These are phyloP conservation scores for Zymoseptoria crescenta DNA, from an alignment of 2,329 filamentous ascomycete genomes.

Conservation along the genomic window DNA sequence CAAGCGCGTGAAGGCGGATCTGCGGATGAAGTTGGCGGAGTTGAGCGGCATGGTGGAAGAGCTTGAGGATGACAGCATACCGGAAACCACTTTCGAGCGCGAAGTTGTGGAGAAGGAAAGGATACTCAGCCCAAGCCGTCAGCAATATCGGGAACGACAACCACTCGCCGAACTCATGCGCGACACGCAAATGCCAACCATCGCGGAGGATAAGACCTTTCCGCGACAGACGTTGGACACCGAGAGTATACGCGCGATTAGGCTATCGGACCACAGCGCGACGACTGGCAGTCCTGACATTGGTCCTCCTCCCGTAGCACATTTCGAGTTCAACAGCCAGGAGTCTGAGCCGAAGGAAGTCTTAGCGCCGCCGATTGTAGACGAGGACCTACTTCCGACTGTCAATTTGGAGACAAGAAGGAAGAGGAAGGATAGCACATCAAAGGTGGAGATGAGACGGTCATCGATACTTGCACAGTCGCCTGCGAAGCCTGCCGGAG, in stretches of 20 bases:
- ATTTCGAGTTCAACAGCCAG: conserved; percentile 41
- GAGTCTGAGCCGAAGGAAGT: background rate
- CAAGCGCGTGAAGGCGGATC: conserved; percentile 58
- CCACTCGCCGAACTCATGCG: background rate
- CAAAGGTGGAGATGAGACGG: conserved; percentile 35
- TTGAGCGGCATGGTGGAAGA: conserved; percentile 59
- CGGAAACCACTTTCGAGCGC: conserved; percentile 15
- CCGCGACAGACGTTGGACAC: conserved; percentile 30
- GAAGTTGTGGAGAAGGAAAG: background rate
- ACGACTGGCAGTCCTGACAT: conserved; percentile 58
- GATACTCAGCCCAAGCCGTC: conserved; percentile 3
- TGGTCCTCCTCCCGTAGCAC: conserved; percentile 49
- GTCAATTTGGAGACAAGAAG: conserved; percentile 46
- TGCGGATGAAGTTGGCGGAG: conserved; percentile 66
- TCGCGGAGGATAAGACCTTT: background rate
- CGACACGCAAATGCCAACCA: background rate
- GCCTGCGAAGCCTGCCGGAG: conserved; percentile 26
- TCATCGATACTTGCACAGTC: conserved; percentile 37
- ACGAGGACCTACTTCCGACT: conserved; percentile 33
- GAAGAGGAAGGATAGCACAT: conserved; percentile 45
- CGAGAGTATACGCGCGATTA: conserved; percentile 48
- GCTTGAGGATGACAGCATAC: conserved; percentile 15
- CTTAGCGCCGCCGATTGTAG: conserved; percentile 17
- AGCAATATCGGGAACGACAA: conserved; percentile 22
- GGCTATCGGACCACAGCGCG: conserved; percentile 45